Conservation (phyloP, 768 basidiomycete species). For the Lentinula guzmanii region DNA sequence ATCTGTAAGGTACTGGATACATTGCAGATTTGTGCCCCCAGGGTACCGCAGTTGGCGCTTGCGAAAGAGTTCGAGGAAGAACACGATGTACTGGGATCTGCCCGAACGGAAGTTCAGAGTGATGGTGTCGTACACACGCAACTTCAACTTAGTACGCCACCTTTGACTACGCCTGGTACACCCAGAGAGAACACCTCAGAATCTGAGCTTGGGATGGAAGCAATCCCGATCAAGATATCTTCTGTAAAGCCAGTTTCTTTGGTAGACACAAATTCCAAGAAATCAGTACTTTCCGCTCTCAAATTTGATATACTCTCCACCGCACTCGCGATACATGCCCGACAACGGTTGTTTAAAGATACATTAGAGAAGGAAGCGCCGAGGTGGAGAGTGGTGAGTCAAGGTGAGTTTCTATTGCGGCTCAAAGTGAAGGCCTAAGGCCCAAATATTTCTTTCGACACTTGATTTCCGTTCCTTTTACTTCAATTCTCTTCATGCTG, state of each 20-base stretch:
- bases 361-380: not conserved
- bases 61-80: not conserved
- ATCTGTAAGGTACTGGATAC: slow-evolving; percentile 63
- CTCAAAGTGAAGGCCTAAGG: not conserved
- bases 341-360: slow-evolving; percentile 51
- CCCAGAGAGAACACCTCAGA: not conserved
- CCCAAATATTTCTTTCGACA: not conserved
- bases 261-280: not conserved
- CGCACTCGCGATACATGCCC: slow-evolving; percentile 39
- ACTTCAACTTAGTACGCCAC: not conserved
- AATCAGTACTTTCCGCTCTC: slow-evolving; percentile 43
- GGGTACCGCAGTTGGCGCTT: slow-evolving; percentile 66
- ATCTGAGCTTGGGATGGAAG: not conserved
- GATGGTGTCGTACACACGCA: not conserved
- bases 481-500: not conserved
- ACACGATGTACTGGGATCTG: not conserved
- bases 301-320: slow-evolving; percentile 45
- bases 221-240: too few relatives aligned
- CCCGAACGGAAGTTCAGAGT: too few relatives aligned
- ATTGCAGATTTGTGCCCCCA: slow-evolving; percentile 75
- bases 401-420: not conserved
- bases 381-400: not conserved
- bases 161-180: not conserved
- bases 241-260: not conserved
- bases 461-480: slow-evolving; percentile 19